Base-by-base conservation (phyloP, 768 basidiomycete species). In the Termitomyces bulborhizus region DNA sequence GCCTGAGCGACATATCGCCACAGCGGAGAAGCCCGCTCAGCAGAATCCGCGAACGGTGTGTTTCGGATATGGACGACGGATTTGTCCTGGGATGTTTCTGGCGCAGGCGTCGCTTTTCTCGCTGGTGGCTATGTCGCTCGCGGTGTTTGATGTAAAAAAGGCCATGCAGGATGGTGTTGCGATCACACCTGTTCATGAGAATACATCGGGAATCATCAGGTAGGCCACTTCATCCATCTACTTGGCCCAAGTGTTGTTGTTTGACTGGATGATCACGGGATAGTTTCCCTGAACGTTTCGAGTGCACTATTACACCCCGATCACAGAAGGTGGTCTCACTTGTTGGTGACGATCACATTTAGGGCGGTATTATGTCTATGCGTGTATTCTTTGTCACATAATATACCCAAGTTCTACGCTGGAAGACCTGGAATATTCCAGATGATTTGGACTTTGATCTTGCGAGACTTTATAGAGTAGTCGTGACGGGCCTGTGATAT, bases 21-120 rank as follows among this genome's bases (percentile, higher is more conserved):
- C 63, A 4, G 55, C 64, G 29, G 66, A 59, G 5, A 67, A 69
- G 24, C 55, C 60, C 8, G 66, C 70, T 1, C 72, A 76, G 58
- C 62, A 63, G 0, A 74, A 80, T 56, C 79, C 78, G 0, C 69
- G 74, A 6, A 67, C 63, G 0, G 52, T 72, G 1, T 73, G 70
- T 55, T 81, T 81, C 57, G 79, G 79, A 1, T 80, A 69, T 49
- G 78, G 77, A 16, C 73, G 79, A 18, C 73, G 77, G 1, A 66
- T 74, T 26, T 78, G 78, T 55, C 75, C 74, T 36, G 81, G 81
- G 0, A 63, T 77, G 69, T 68, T 78, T 58, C 70, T 83, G 51
- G 82, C 81, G 0, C 80, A 83, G 47, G 71, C 74, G 0, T 79
- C 78, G 0, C 56, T 81, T 1, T 83, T 75, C 70, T 66, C 76